These are phyloP conservation scores for Dipteronia dyeriana DNA, from an alignment of 345 rosid genomes.

Conservation along the genomic window DNA sequence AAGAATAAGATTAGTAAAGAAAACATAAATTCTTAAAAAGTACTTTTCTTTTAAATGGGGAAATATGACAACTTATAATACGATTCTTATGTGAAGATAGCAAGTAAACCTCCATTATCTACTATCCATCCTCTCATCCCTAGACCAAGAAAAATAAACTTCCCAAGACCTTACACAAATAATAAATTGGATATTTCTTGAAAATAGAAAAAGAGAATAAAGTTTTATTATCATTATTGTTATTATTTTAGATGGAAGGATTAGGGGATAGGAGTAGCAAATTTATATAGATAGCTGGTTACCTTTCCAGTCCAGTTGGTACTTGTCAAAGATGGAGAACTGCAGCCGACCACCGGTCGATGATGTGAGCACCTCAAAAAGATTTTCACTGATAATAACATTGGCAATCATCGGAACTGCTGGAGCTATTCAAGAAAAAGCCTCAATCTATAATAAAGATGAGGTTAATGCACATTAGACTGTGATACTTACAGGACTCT, in stretches of 20 bases:
- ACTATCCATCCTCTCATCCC: not conserved
- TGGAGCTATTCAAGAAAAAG: slow-evolving; percentile 89
- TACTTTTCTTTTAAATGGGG: not conserved
- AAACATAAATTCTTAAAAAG: not conserved
- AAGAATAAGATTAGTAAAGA: not conserved
- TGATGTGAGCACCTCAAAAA: slow-evolving; percentile 70
- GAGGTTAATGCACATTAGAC: not conserved
- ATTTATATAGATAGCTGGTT: slow-evolving; percentile 17
- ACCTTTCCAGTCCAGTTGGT: slow-evolving; percentile 80
- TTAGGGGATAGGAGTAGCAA: not conserved
- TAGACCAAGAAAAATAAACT: not conserved
- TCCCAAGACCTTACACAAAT: not conserved
- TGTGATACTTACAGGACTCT: too few relatives aligned
- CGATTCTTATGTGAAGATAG: too few relatives aligned
- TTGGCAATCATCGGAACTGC: slow-evolving; percentile 84
- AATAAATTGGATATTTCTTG: not conserved
- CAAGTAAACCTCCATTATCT: too few relatives aligned
- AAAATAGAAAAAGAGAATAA: not conserved
- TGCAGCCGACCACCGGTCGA: slow-evolving; percentile 74
- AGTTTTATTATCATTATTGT: not conserved
- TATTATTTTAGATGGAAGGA: not conserved
- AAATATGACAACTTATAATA: not conserved
- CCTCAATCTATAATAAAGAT: slow-evolving; percentile 55
- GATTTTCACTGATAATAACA: slow-evolving; percentile 81
- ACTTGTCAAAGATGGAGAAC: slow-evolving; percentile 78